Conservation (phyloP, 1,139 yeast species). For the Magnusiomyces paraingens region DNA sequence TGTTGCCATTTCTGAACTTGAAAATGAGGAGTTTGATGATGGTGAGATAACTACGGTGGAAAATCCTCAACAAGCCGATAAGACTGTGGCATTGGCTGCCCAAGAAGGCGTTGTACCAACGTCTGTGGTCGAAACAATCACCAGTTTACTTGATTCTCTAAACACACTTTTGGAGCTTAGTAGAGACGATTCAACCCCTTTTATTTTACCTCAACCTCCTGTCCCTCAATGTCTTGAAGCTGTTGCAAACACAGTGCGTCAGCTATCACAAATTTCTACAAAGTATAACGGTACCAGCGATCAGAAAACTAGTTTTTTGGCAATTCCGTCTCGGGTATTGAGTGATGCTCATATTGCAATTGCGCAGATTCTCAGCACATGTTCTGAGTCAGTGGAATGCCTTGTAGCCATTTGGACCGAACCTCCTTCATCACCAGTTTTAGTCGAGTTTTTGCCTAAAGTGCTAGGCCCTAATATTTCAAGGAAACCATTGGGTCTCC, state of each 20-base stretch:
- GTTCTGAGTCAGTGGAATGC: conserved; percentile 7
- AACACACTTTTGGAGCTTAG: conserved; percentile 9
- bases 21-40: conserved; percentile 6
- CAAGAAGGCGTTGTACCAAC: conserved; percentile 10
- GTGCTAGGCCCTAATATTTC: not conserved
- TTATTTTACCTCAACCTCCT: conserved; percentile 2
- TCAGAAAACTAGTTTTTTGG: not conserved
- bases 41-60: not conserved
- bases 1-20: conserved; percentile 14
- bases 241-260: not conserved
- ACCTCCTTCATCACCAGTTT: not conserved
- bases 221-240: not conserved
- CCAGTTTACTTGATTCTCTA: conserved; percentile 8
- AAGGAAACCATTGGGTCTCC: conserved; percentile 12
- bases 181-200: conserved; percentile 5
- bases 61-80: conserved; percentile 2
- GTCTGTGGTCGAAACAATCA: conserved; percentile 13
- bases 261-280: not conserved
- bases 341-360: conserved; percentile 7
- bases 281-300: conserved; percentile 4
- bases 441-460: not conserved
- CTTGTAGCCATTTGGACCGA: conserved; percentile 5
- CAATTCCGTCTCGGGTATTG: not conserved
- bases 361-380: conserved; percentile 10
- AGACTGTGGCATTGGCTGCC: conserved; percentile 6